Evolutionary conservation across 768 basidiomycete species (phyloP), one percentile per base, ranked within the genome.

Genomic region (Chlorophyllum brunneum): DNA sequence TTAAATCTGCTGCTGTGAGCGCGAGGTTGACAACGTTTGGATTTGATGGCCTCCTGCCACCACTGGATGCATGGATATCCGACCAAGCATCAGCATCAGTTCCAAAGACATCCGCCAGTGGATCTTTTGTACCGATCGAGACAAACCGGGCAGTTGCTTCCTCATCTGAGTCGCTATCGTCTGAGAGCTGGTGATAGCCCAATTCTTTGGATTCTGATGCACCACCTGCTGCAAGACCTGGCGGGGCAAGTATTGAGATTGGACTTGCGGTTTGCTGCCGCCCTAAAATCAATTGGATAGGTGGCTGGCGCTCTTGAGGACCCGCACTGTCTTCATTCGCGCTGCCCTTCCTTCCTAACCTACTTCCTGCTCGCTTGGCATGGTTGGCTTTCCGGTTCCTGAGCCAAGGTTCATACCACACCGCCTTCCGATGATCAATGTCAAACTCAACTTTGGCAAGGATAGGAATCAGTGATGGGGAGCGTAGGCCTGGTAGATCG

Each of bases 361-460:
- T 64, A 56, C 76, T 79, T 57, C 75, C 78, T 30, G 72, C 62
- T 22, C 87, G 72, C 64, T 81, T 86, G n/a, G 75, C 75, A 53
- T 80, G 77, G 53, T 83, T 83, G 41, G 73, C 69, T 53, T 75
- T 75, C 51, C 88, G 70, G 60, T 83, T 88, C 51, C 82, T 76
- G 23, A 83, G 54, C 90, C 91, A 95, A 6, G 84, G 83, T n/a
- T 85, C 85, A 57, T 85, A 94, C 94, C 94, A 97, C 2, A 71
- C 70, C 2, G 92, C 94, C 57, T 77, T 85, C 47, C 80, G 73
- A 33, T 75, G 74, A 67, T 97, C 95, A 59, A 98, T 86, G 64
- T 97, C 92, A 60, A 98, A 97, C 65, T 98, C 94, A 10, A 98
- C 83, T 67, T 95, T 95, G 43, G 93, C 95, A 24, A 98, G 78